These are phyloP conservation scores for Pelargonium exstipulatum DNA, from an alignment of 441 rosid species.

Conservation along the genomic window DNA sequence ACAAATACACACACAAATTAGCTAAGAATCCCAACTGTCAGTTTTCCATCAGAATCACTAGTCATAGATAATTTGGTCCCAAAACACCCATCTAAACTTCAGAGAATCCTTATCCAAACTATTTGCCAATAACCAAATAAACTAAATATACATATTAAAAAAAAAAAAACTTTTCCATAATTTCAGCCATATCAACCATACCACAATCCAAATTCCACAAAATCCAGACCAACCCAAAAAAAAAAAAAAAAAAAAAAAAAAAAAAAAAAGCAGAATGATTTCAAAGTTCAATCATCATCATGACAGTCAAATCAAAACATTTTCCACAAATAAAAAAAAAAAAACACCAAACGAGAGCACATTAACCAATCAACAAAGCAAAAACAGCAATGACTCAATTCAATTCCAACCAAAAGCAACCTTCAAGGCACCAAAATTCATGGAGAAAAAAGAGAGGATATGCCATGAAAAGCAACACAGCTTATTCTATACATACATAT, in stretches of 20 bases:
- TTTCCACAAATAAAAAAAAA: not conserved
- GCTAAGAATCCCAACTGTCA: not conserved
- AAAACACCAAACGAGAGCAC: not conserved
- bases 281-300: not conserved
- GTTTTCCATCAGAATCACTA: not conserved
- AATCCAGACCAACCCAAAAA: too few relatives aligned
- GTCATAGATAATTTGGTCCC: not conserved
- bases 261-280: not conserved
- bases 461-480: not conserved
- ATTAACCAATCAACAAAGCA: not conserved
- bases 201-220: too few relatives aligned
- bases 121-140: not conserved
- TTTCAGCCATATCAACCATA: not conserved
- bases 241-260: too few relatives aligned
- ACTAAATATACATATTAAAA: not conserved
- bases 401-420: slow-evolving; percentile 3
- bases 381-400: slow-evolving; percentile 5
- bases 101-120: not conserved
- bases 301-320: not conserved
- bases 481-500: not conserved
- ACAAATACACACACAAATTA: not conserved
- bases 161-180: too few relatives aligned
- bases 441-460: not conserved
- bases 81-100: slow-evolving; percentile 1
- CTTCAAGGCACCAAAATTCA: slow-evolving; percentile 6